Evolutionary conservation across 2,329 filamentous ascomycete genomes (phyloP).

Genomic region (Phyllosticta capitalensis): DNA sequence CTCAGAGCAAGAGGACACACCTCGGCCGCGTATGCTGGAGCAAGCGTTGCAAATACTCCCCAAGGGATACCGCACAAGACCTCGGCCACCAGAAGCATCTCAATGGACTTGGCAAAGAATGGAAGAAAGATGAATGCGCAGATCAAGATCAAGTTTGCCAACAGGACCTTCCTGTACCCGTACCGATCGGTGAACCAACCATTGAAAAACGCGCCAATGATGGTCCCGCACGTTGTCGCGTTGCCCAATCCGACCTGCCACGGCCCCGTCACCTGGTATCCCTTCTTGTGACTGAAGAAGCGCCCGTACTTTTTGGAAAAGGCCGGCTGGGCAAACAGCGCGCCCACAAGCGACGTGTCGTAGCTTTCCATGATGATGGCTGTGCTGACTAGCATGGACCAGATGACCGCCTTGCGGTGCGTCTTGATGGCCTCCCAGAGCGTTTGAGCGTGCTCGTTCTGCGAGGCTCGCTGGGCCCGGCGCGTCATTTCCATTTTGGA

Average conservation of each 20-base stretch:
- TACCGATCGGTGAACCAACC: slow-evolving; percentile 36
- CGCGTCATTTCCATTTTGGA: background rate
- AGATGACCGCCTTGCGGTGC: slow-evolving; percentile 78
- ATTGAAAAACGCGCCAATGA: slow-evolving; percentile 36
- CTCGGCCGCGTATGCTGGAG: slow-evolving; percentile 40
- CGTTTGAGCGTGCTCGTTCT: background rate
- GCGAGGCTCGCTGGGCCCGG: background rate
- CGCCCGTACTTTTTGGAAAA: slow-evolving; percentile 37
- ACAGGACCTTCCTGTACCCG: slow-evolving; percentile 36
- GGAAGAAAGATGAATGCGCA: slow-evolving; percentile 35
- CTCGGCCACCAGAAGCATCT: slow-evolving; percentile 32
- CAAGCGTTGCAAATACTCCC: slow-evolving; percentile 38
- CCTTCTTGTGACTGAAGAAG: slow-evolving; percentile 22
- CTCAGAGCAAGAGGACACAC: slow-evolving; percentile 61
- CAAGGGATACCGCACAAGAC: slow-evolving; percentile 37
- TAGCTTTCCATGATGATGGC: slow-evolving; percentile 89
- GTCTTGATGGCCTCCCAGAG: slow-evolving; percentile 4
- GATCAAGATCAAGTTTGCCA: slow-evolving; percentile 30
- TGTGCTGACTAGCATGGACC: slow-evolving; percentile 75
- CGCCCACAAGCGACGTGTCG: slow-evolving; percentile 69
- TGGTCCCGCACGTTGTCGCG: slow-evolving; percentile 36
- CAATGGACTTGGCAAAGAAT: slow-evolving; percentile 35
- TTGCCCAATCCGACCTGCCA: slow-evolving; percentile 39
- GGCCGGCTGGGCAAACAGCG: slow-evolving; percentile 50
- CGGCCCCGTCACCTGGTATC: slow-evolving; percentile 32